phyloP scores from a whole-genome alignment of 805 yeast genomes.

The Saccharomycopsis capsularis region DNA sequence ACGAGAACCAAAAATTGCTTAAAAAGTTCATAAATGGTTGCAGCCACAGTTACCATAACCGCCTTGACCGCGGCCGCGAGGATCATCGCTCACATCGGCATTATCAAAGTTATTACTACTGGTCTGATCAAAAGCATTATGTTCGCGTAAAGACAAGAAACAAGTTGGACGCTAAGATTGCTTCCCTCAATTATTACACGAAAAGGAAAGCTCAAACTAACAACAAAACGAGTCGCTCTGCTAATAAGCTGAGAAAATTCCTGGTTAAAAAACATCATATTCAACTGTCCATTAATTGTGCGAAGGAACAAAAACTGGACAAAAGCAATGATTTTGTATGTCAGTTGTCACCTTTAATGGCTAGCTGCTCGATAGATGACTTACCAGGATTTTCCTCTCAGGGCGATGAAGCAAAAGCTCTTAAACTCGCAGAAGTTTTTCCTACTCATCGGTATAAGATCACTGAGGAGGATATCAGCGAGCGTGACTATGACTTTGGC shows the following conservation, averaged over 20 bases:
- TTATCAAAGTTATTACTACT: too few relatives aligned
- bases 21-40: background rate
- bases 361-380: too few relatives aligned
- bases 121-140: too few relatives aligned
- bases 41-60: background rate
- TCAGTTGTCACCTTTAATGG: too few relatives aligned
- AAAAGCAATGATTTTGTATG: too few relatives aligned
- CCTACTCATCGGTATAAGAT: background rate
- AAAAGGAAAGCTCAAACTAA: background rate
- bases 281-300: background rate
- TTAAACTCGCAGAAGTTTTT: too few relatives aligned
- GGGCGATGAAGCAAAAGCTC: too few relatives aligned
- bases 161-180: background rate
- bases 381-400: too few relatives aligned
- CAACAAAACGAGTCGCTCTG: background rate
- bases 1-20: background rate
- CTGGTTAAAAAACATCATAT: too few relatives aligned
- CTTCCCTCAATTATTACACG: background rate
- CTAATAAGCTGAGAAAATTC: too few relatives aligned
- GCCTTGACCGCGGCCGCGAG: background rate
- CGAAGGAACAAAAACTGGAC: background rate
- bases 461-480: background rate
- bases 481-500: background rate
- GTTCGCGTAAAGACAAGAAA: too few relatives aligned
- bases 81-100: too few relatives aligned